Base-by-base conservation (phyloP, 78 protist species). In the Dictyostelium capitatum region DNA sequence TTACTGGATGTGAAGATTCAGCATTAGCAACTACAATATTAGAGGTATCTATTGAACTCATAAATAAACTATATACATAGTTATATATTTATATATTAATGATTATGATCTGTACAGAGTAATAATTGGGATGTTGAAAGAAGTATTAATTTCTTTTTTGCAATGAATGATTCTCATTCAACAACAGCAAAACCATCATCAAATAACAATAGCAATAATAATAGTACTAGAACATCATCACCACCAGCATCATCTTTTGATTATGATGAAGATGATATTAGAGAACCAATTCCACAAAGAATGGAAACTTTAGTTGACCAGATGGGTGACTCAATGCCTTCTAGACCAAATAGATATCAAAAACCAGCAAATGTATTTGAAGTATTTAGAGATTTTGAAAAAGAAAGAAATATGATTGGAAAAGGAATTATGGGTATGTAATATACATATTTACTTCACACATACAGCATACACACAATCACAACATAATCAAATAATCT, bases 41-140 rank as follows among this genome's bases (percentile, higher is more conserved):
- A 32, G 83, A 78, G 51, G 83, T 78, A 54, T 23, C 43, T 17
- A 15, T 53, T 53, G 19, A 11, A 4, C 59, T 6, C 12, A 14
- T 82, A n/a, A n/a, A n/a, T n/a, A n/a, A n/a, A n/a, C n/a, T n/a
- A n/a, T n/a, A n/a, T n/a, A n/a, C n/a, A n/a, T n/a, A n/a, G n/a
- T n/a, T n/a, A n/a, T n/a, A n/a, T n/a, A n/a, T n/a, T n/a, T n/a
- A n/a, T n/a, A n/a, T n/a, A n/a, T n/a, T n/a, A n/a, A n/a, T n/a
- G n/a, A n/a, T n/a, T n/a, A n/a, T n/a, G n/a, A n/a, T n/a, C n/a
- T n/a, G n/a, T n/a, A n/a, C n/a, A 84, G 92, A 80, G 74, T 56
- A 84, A 84, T 57, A 48, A 59, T 62, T 87, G 93, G 93, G 79
- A 87, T 65, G 37, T 87, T 11, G 93, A 87, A 56, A 78, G 59